These are phyloP conservation scores for Sodiomyces alkalinus DNA, from an alignment of 2,329 filamentous ascomycete species.

Conservation along the genomic window DNA sequence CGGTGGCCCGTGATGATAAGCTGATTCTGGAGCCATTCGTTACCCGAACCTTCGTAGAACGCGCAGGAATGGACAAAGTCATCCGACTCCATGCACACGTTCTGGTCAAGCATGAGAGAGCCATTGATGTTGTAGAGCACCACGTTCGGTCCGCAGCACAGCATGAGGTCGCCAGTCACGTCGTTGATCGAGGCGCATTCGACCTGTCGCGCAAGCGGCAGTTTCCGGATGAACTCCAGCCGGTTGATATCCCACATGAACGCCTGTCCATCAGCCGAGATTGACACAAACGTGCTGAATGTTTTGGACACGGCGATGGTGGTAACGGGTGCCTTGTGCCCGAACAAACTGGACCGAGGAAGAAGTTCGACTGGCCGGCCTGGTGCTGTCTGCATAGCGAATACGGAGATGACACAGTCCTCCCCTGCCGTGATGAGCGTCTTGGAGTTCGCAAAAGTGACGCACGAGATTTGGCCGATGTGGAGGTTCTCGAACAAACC, in stretches of 20 bases:
- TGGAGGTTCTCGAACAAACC: constrained; percentile 91
- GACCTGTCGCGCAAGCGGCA: constrained; percentile 41
- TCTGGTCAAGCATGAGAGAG: constrained; percentile 64
- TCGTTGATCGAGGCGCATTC: constrained; percentile 82
- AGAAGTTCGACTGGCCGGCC: constrained; percentile 64
- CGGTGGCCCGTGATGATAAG: constrained; percentile 82
- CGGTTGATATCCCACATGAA: constrained; percentile 92
- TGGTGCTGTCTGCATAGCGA: constrained; percentile 49
- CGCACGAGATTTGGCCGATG: constrained; percentile 72
- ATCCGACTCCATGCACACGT: constrained; percentile 54
- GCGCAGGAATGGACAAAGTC: constrained; percentile 72
- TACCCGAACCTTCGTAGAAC: constrained; percentile 82
- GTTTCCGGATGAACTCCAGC: constrained; percentile 66
- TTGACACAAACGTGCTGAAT: constrained; percentile 77
- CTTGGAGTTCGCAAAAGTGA: constrained; percentile 75
- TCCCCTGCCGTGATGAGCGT: constrained; percentile 84
- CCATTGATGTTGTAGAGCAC: constrained; percentile 82
- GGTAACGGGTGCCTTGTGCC: constrained; percentile 72
- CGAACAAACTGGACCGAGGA: constrained; percentile 70
- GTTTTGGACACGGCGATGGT: constrained; percentile 73
- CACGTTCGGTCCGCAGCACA: constrained; percentile 64
- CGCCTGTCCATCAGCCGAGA: constrained; percentile 65
- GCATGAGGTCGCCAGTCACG: constrained; percentile 73
- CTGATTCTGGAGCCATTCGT: constrained; percentile 81
- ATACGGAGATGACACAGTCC: constrained; percentile 82